Percentiles rank a stretch among this genome's conserved stretches.
Evolutionary conservation across 257 asterid genomes (phyloP).

Genomic region (Anisodus tanguticus): DNA sequence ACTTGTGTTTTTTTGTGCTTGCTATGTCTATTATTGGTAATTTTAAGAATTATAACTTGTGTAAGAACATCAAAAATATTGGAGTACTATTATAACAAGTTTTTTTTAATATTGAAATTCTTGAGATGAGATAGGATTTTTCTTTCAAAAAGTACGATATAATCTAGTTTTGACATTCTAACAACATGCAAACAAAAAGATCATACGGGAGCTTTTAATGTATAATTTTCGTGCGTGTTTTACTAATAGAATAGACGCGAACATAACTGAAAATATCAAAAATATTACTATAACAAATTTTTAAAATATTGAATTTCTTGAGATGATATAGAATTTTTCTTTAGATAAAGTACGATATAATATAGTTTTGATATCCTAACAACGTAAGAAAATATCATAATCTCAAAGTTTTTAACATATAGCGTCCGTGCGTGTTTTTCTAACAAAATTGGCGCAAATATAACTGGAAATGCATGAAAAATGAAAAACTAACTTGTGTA

Average conservation of each 20-base stretch:
- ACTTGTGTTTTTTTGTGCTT: not conserved
- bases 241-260: no score
- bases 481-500: not conserved
- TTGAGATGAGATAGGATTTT: not conserved
- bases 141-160: no score
- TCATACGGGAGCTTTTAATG: not conserved
- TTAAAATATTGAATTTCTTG: no score
- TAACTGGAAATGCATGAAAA: not conserved
- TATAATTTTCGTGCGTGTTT: no score
- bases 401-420: not conserved
- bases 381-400: not conserved
- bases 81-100: not conserved
- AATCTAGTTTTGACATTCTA: not conserved
- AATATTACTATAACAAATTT: not conserved
- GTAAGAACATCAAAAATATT: not conserved
- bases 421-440: no score
- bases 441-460: no score
- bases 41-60: not conserved
- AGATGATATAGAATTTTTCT: not conserved
- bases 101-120: no score
- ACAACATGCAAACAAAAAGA: not conserved
- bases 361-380: no score
- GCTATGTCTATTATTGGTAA: conserved; percentile 7
- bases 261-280: not conserved
- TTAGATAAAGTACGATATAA: not conserved